Evolutionary conservation across 257 asterid genomes (phyloP).

Genomic region (Dorcoceras hygrometricum): DNA sequence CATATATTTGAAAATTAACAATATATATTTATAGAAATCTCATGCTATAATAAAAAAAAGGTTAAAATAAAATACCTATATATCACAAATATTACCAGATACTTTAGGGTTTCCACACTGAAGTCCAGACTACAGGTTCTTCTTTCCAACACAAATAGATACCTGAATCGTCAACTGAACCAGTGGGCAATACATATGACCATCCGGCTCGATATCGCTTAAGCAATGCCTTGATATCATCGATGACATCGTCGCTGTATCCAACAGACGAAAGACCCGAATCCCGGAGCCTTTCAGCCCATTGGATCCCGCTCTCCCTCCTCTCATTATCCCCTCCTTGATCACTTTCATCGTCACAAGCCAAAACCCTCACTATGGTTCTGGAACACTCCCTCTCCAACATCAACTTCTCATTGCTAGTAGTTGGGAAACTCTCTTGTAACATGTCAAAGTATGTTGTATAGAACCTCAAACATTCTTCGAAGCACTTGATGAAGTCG

Average conservation of each 20-base stretch:
- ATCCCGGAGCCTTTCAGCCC: constrained; percentile 61
- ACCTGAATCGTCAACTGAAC: constrained; percentile 38
- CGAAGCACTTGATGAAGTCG: constrained; percentile 59
- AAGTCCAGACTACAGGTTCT: constrained; percentile 81
- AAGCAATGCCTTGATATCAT: constrained; percentile 70
- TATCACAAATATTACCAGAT: not conserved
- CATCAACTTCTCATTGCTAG: constrained; percentile 77
- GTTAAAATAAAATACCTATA: no score
- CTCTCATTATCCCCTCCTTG: constrained; percentile 45
- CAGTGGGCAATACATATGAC: constrained; percentile 41
- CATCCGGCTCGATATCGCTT: constrained; percentile 73
- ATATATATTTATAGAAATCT: not conserved
- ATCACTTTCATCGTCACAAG: constrained; percentile 46
- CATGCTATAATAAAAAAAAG: not conserved
- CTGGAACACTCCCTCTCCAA: constrained; percentile 76
- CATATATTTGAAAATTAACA: no score
- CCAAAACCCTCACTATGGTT: constrained; percentile 74
- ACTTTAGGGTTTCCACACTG: constrained; percentile 72
- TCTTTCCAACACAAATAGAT: constrained; percentile 80
- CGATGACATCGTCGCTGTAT: constrained; percentile 71
- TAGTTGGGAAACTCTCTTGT: constrained; percentile 60
- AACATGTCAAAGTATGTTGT: constrained; percentile 69
- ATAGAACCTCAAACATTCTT: constrained; percentile 76
- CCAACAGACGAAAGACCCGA: constrained; percentile 35
- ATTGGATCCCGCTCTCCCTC: constrained; percentile 62